These are phyloP conservation scores for Hyaloscypha hepaticicola DNA, from an alignment of 495 filamentous ascomycete genomes.

Conservation along the genomic window DNA sequence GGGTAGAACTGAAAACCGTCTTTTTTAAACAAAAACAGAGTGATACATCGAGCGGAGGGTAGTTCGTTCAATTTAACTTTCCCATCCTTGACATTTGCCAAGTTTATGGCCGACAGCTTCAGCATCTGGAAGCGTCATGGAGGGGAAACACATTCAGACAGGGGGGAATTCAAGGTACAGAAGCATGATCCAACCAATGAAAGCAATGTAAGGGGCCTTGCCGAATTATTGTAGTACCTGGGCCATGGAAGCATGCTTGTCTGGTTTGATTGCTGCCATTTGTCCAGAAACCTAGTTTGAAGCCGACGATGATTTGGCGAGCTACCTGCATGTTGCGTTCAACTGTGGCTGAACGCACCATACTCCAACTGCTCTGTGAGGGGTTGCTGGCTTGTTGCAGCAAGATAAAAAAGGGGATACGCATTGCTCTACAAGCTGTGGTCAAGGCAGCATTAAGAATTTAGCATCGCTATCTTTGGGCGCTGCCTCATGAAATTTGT, in stretches of 20 bases:
- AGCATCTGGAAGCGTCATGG: conserved; percentile 2
- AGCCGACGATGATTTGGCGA: conserved; percentile 10
- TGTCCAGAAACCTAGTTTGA: conserved; percentile 16
- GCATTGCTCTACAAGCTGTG: neutral
- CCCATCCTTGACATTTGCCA: neutral
- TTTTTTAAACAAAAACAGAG: neutral
- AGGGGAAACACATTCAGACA: neutral
- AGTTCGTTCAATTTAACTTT: neutral
- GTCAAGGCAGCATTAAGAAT: no score
- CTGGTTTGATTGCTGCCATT: conserved; percentile 5
- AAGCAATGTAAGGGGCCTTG: no score
- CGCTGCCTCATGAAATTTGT: no score
- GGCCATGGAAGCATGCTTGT: conserved; percentile 15
- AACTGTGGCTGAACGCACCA: neutral
- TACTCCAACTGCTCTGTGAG: no score
- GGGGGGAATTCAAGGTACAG: conserved; percentile 19
- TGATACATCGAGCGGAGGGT: neutral
- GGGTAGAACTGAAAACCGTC: neutral
- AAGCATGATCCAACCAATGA: neutral
- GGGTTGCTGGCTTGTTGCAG: neutral
- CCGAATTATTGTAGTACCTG: neutral
- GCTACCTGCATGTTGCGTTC: neutral
- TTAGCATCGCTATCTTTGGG: no score
- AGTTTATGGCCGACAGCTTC: conserved; percentile 2
- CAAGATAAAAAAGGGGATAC: neutral